Evolutionary conservation across 495 filamentous ascomycete genomes (phyloP).

Genomic region (Haplographium delicatum): DNA sequence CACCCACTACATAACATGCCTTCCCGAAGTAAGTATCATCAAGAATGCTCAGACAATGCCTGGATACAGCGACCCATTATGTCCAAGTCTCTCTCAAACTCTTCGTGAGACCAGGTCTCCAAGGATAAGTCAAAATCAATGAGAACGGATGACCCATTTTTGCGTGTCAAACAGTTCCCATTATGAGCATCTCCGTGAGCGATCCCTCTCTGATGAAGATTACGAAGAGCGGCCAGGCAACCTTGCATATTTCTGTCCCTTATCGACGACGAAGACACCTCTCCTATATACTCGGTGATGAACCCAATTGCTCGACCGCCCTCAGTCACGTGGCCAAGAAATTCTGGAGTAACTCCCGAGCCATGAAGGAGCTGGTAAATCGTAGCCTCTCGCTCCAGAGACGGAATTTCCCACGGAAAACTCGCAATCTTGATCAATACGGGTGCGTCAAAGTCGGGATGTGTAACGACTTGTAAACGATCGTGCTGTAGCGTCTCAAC

Average conservation of each 20-base stretch:
- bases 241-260: not conserved
- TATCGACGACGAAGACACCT: slow-evolving; percentile 5
- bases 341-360: slow-evolving; percentile 4
- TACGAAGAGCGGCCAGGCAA: slow-evolving; percentile 3
- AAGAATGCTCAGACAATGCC: not conserved
- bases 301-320: slow-evolving; percentile 4
- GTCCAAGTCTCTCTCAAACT: slow-evolving; percentile 7
- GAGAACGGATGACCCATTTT: slow-evolving; percentile 1
- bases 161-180: slow-evolving; percentile 1
- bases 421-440: slow-evolving; percentile 4
- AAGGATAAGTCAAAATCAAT: slow-evolving; percentile 7
- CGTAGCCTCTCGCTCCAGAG: slow-evolving; percentile 1
- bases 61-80: slow-evolving; percentile 1
- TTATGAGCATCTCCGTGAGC: slow-evolving; percentile 8
- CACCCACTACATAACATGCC: too few species aligned
- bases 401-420: slow-evolving; percentile 1
- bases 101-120: not conserved
- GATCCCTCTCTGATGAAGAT: slow-evolving; percentile 6
- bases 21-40: not conserved
- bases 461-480: slow-evolving; percentile 8
- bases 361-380: slow-evolving; percentile 6
- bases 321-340: slow-evolving; percentile 7
- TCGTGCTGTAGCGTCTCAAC: slow-evolving; percentile 4
- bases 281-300: slow-evolving; percentile 8
- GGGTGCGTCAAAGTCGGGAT: slow-evolving; percentile 4